A percentile compares a stretch with the other conserved stretches of the same genome.
Evolutionary conservation across 83 land plant species (phyloP).

Genomic region (Diphasiastrum complanatum): DNA sequence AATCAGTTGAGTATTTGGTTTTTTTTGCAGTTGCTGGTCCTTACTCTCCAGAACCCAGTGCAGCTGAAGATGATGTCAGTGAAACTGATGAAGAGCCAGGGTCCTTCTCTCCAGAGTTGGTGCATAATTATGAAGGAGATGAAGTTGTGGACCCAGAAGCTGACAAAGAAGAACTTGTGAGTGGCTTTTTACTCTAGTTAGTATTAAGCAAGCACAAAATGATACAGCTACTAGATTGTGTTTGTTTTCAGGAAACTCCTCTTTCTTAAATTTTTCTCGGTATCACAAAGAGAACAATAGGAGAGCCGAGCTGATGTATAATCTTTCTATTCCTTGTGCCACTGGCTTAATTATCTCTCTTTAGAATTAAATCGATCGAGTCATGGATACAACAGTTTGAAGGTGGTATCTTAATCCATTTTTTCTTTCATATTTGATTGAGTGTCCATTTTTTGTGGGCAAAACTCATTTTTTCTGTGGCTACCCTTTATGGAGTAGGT

Average conservation of each 20-base stretch:
- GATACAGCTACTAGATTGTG: not conserved
- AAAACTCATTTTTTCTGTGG: no score
- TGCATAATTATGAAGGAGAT: conserved; percentile 73
- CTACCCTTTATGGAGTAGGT: no score
- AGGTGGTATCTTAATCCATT: not conserved
- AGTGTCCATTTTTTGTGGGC: no score
- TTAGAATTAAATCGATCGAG: no score
- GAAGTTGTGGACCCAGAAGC: conserved; percentile 93
- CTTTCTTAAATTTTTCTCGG: no score
- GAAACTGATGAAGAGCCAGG: conserved; percentile 78
- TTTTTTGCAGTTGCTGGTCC: conserved; percentile 32
- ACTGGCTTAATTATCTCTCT: no score
- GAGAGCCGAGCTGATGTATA: no score
- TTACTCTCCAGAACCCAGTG: conserved; percentile 53
- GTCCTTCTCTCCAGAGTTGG: conserved; percentile 81
- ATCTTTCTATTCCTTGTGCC: no score
- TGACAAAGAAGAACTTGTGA: conserved; percentile 76
- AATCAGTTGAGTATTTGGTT: not conserved
- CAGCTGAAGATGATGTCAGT: conserved; percentile 22
- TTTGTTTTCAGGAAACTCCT: no score
- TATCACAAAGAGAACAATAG: no score
- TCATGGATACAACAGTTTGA: no score
- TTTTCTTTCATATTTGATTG: no score
- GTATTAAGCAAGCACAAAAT: not conserved
- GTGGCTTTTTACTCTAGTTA: not conserved